Conservation (phyloP, 2,329 filamentous ascomycete species). For the Paracorniculantispora psalliotae region DNA sequence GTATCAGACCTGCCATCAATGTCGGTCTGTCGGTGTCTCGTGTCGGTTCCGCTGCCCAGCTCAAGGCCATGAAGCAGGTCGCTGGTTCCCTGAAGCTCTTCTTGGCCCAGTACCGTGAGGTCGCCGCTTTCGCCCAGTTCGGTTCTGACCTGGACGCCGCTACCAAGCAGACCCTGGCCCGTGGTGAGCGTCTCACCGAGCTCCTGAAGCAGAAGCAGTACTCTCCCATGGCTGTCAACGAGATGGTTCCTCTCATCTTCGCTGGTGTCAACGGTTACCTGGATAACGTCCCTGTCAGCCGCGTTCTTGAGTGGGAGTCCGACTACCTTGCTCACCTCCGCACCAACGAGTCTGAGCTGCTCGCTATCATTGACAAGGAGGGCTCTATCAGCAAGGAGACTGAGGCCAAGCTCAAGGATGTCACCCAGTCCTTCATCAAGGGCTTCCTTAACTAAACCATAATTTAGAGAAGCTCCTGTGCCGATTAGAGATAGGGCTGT, state of each 20-base stretch:
- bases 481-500: slow-evolving; percentile 28
- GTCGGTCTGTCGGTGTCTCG: slow-evolving; percentile 99
- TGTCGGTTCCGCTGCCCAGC: slow-evolving; percentile 98
- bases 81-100: slow-evolving; percentile 99
- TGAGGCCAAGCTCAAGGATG: slow-evolving; percentile 75
- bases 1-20: slow-evolving; percentile 99
- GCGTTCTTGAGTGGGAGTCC: slow-evolving; percentile 89
- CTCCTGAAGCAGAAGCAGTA: slow-evolving; percentile 99
- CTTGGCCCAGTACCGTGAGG: slow-evolving; percentile 99
- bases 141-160: slow-evolving; percentile 98
- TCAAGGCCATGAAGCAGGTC: slow-evolving; percentile 99
- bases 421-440: slow-evolving; percentile 82
- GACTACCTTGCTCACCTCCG: slow-evolving; percentile 92
- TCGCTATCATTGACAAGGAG: slow-evolving; percentile 90
- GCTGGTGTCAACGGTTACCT: slow-evolving; percentile 98
- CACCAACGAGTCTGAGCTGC: slow-evolving; percentile 80
- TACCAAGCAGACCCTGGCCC: slow-evolving; percentile 96
- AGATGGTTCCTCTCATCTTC: slow-evolving; percentile 99
- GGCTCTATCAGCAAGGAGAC: slow-evolving; percentile 92
- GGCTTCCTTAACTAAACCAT: slow-evolving; percentile 59
- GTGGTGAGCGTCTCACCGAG: slow-evolving; percentile 98
- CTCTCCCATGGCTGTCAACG: slow-evolving; percentile 95
- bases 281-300: slow-evolving; percentile 80
- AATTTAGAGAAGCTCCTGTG: slow-evolving; percentile 24
- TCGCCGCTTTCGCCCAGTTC: slow-evolving; percentile 99